Conservation (phyloP, 371 early-diverging fungal species). For the Mortierella polycephala region DNA sequence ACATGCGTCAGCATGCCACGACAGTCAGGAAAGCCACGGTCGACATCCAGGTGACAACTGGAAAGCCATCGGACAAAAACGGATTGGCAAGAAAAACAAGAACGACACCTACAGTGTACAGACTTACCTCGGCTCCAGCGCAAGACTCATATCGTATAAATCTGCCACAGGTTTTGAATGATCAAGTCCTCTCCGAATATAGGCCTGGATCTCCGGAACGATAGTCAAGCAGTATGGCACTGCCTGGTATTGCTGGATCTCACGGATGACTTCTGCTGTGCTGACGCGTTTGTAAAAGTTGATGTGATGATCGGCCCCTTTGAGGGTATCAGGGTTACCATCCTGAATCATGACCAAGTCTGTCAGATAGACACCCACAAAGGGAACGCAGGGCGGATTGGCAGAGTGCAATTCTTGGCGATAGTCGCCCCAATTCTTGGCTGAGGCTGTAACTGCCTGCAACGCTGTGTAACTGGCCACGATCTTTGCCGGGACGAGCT, state of each 20-base stretch:
- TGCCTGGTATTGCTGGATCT: conserved; percentile 92
- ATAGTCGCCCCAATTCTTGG: conserved; percentile 86
- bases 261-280: conserved; percentile 89
- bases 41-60: too few relatives aligned
- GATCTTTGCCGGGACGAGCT: conserved; percentile 59
- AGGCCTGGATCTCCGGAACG: conserved; percentile 87
- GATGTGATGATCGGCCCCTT: conserved; percentile 72
- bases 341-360: conserved; percentile 95
- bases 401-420: conserved; percentile 83
- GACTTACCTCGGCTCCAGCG: conserved; percentile 81
- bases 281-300: conserved; percentile 92
- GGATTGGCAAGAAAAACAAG: neutral
- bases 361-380: conserved; percentile 82
- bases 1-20: neutral
- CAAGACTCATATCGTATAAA: conserved; percentile 80
- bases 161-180: conserved; percentile 62
- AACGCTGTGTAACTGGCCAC: conserved; percentile 63
- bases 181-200: conserved; percentile 68
- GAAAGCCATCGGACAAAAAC: too few relatives aligned
- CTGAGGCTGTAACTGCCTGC: conserved; percentile 80
- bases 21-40: neutral
- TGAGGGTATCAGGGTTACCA: conserved; percentile 78
- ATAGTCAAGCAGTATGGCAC: conserved; percentile 78
- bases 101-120: neutral
- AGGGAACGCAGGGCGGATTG: conserved; percentile 94